These are phyloP conservation scores for Sicyos edulis DNA, from an alignment of 306 rosid genomes.

Conservation along the genomic window DNA sequence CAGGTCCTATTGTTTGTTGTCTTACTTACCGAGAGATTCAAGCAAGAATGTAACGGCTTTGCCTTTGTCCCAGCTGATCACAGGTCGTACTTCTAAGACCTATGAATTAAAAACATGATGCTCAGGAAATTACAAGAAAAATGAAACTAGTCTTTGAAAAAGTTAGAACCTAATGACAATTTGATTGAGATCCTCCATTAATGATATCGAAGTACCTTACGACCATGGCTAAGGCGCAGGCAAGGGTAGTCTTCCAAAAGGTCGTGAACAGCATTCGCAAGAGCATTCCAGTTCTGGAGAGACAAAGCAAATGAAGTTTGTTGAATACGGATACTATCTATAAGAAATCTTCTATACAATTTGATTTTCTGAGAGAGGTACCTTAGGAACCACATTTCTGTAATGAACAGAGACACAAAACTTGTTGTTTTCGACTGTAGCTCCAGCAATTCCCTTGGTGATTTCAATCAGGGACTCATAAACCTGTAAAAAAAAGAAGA, in stretches of 20 bases:
- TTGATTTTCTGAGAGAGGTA: conserved; percentile 14
- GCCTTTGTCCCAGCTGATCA: conserved; percentile 90
- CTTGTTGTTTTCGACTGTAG: conserved; percentile 73
- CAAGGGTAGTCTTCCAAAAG: conserved; percentile 60
- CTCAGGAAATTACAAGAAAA: not conserved
- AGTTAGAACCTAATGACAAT: conserved; percentile 4
- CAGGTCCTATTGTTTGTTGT: too few relatives aligned
- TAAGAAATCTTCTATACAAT: not conserved
- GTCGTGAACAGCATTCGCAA: conserved; percentile 57
- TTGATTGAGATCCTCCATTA: conserved; percentile 18
- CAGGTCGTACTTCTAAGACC: conserved; percentile 97
- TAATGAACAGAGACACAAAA: conserved; percentile 93
- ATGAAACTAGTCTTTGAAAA: not conserved
- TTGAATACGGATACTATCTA: not conserved
- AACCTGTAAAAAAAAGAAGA: conserved; percentile 48
- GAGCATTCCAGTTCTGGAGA: conserved; percentile 59
- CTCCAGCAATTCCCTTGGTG: conserved; percentile 64
- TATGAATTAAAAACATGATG: conserved; percentile 14
- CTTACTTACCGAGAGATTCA: conserved; percentile 72
- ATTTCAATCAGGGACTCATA: conserved; percentile 45
- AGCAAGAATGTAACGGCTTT: conserved; percentile 92
- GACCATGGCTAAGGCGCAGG: conserved; percentile 74
- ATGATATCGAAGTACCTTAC: conserved; percentile 50
- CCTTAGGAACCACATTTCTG: conserved; percentile 88
- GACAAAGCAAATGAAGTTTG: not conserved